Base-by-base conservation (phyloP, 495 filamentous ascomycete genomes). In the Halenospora varia region DNA sequence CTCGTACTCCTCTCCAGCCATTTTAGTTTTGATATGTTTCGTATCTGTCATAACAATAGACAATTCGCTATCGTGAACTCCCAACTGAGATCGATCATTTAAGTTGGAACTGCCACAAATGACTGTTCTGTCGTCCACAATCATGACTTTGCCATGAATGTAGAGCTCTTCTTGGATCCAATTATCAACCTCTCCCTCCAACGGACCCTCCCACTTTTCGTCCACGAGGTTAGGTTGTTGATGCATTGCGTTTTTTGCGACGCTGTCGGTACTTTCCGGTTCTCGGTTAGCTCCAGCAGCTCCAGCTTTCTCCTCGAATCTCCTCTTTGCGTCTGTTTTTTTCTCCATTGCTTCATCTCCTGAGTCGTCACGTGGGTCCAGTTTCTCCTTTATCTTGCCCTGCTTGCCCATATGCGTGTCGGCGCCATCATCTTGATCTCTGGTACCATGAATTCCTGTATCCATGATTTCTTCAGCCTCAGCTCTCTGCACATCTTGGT, bases 121-220 rank as follows among this genome's bases (percentile, higher is more conserved):
- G 22, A 84, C 85, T 39, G 88, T 79, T 39, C 82, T 78, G 66
- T 96, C 90, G 65, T 96, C 92, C 13, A 85, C 89, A 60, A 96
- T 96, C 57, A 89, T 78, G 26, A 94, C 77, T 71, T 97, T 97
- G 40, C 83, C 88, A 66, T 98, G 93, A 39, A 96, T 82, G 62
- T 97, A 98, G 0, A 97, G 79, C 74, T 98, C 91, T 68, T 98
- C 93, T 65, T 96, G 92, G 48, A 96, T 83, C 73, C 96, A 90
- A 62, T 94, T 90, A 22, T 87, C 81, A 60, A 88, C 84, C 65
- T 97, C 93, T 13, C 79, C 78, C 56, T 92, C 80, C 0, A 82
- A 73, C 8, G 86, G 77, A 1, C 86, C 87, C 6, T 89, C 79
- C 88, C 89, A 96, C 3, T 67, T 46, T 64, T 92, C 89, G 10